Evolutionary conservation across 2,329 filamentous ascomycete genomes (phyloP).

Genomic region (Lasiodiplodia citricola): DNA sequence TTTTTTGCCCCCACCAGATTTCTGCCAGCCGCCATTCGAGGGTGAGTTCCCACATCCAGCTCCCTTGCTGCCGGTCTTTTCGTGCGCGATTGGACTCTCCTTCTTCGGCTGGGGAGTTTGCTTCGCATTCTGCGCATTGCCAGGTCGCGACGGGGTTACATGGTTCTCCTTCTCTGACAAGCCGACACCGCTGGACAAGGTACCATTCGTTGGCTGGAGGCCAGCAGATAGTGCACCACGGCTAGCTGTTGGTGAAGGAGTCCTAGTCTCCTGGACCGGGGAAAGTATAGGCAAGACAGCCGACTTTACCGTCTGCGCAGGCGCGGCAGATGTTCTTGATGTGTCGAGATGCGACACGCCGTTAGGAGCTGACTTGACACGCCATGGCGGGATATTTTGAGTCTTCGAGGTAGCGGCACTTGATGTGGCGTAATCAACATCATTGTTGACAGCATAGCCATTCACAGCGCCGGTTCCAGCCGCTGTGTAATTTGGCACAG

Average conservation of each 20-base stretch:
- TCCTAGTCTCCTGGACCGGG: constrained; percentile 75
- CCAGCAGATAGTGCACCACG: constrained; percentile 53
- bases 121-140: background rate
- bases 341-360: constrained; percentile 42
- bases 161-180: background rate
- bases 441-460: constrained; percentile 29
- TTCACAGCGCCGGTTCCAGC: background rate
- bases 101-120: constrained; percentile 19
- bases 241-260: constrained; percentile 69
- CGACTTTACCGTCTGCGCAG: constrained; percentile 44
- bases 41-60: background rate
- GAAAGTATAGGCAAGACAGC: constrained; percentile 65
- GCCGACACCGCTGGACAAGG: background rate
- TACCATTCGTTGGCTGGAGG: constrained; percentile 33
- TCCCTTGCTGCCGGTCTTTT: constrained; percentile 31
- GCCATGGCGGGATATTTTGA: constrained; percentile 36
- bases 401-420: background rate
- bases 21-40: constrained; percentile 21
- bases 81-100: constrained; percentile 33
- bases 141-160: background rate
- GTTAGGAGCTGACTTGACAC: constrained; percentile 36
- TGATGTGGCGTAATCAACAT: constrained; percentile 27
- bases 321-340: constrained; percentile 51
- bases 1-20: constrained; percentile 31
- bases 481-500: background rate